Percentiles rank a stretch among this genome's conserved stretches.
phyloP scores from a whole-genome alignment of 352 stramenopile genomes.

The Aphanomyces euteiches region DNA sequence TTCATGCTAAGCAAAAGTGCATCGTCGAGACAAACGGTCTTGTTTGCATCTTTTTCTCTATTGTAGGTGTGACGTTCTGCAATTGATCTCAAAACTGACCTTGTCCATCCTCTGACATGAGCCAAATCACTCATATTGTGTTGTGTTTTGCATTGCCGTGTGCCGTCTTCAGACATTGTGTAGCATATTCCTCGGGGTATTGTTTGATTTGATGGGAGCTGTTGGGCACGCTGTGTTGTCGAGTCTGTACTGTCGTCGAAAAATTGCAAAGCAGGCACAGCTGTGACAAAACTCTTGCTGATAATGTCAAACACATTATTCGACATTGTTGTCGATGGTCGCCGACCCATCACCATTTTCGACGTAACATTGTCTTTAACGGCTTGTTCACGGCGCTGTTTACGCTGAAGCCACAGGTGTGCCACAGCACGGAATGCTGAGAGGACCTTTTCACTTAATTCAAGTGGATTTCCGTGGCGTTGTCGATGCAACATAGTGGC shows the following conservation, averaged over 20 bases:
- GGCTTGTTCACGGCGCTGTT: conserved; percentile 13
- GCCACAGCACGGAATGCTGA: conserved; percentile 26
- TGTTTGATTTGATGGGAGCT: background rate
- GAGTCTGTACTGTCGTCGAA: conserved; percentile 49
- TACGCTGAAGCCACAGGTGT: conserved; percentile 25
- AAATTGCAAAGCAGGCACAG: conserved; percentile 74
- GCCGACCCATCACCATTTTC: conserved; percentile 11
- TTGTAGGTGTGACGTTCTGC: conserved; percentile 44
- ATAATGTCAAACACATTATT: conserved; percentile 70
- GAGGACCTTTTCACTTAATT: conserved; percentile 22
- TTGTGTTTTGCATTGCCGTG: conserved; percentile 69
- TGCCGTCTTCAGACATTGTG: conserved; percentile 55
- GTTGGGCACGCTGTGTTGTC: conserved; percentile 15
- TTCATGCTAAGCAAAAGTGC: conserved; percentile 21
- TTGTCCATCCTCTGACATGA: background rate
- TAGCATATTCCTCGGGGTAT: conserved; percentile 68
- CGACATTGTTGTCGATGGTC: conserved; percentile 40
- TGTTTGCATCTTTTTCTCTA: conserved; percentile 53
- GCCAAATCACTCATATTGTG: conserved; percentile 31
- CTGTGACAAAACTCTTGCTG: conserved; percentile 62
- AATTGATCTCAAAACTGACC: conserved; percentile 23
- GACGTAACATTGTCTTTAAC: conserved; percentile 27
- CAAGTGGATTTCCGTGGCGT: conserved; percentile 22
- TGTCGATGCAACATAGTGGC: conserved; percentile 3
- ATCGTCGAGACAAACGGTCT: conserved; percentile 46